These are phyloP conservation scores for Flaveria trinervia DNA, from an alignment of 129 eudicot species.

Conservation along the genomic window DNA sequence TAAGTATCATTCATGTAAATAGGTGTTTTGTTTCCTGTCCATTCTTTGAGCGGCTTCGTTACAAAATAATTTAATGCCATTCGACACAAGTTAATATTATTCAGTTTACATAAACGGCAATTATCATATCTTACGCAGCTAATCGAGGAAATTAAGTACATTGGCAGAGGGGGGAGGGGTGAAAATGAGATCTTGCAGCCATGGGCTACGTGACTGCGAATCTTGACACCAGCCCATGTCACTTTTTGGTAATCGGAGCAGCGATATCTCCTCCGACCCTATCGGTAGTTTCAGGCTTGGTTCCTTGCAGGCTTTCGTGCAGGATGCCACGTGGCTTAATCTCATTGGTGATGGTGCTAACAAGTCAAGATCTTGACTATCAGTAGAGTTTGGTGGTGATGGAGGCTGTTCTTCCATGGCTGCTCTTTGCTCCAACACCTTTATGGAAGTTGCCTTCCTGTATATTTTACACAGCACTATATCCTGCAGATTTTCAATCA, in stretches of 20 bases:
- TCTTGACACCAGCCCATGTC: constrained; percentile 58
- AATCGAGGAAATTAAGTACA: constrained; percentile 45
- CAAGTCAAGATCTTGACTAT: constrained; percentile 27
- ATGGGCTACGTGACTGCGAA: constrained; percentile 63
- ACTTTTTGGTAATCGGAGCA: constrained; percentile 58
- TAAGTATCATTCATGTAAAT: constrained; percentile 31
- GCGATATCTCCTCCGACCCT: constrained; percentile 37
- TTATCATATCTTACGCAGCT: background rate
- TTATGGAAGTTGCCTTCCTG: constrained; percentile 85
- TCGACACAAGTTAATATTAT: constrained; percentile 12
- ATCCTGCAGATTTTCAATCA: constrained; percentile 46
- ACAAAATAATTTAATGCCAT: constrained; percentile 21
- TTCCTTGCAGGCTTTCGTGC: constrained; percentile 18
- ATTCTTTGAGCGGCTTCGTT: constrained; percentile 24
- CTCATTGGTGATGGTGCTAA: constrained; percentile 17
- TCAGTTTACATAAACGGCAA: constrained; percentile 9
- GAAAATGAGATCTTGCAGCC: constrained; percentile 59
- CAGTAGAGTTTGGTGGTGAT: constrained; percentile 22
- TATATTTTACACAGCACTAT: constrained; percentile 78
- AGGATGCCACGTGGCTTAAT: constrained; percentile 28
- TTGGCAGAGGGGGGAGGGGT: constrained; percentile 48
- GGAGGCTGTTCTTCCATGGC: constrained; percentile 58
- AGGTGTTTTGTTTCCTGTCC: constrained; percentile 22
- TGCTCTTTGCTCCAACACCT: constrained; percentile 82
- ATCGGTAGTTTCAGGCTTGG: constrained; percentile 41